Conservation (phyloP, 192 early-diverging fungal species). For the Coemansia sp. region DNA sequence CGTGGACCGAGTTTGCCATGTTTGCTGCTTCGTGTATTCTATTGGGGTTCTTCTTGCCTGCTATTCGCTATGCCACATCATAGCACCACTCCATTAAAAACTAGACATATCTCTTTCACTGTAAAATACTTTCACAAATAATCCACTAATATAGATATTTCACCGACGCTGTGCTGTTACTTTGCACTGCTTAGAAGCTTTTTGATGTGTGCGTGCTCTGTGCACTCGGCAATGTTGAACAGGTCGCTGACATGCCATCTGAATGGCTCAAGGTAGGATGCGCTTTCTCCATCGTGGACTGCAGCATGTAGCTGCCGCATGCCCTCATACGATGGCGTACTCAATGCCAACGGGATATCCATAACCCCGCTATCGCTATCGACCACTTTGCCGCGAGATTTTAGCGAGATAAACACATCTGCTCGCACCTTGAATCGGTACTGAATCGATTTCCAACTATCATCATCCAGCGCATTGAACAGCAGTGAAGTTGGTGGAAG, state of each 20-base stretch:
- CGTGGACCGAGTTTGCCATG: conserved; percentile 52
- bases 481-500: not conserved
- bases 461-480: not conserved
- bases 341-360: conserved; percentile 22
- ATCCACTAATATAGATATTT: not conserved
- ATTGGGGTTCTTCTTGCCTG: conserved; percentile 42
- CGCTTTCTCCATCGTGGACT: not conserved
- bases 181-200: not conserved
- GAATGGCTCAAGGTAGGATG: conserved; percentile 17
- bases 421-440: conserved; percentile 17
- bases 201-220: not conserved
- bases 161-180: not conserved
- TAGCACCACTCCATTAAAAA: not conserved
- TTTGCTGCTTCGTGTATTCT: conserved; percentile 43
- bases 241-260: conserved; percentile 21
- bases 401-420: conserved; percentile 9
- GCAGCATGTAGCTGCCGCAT: not conserved
- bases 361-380: conserved; percentile 25
- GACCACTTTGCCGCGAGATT: conserved; percentile 13
- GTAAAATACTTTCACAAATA: not conserved
- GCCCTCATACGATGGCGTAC: conserved; percentile 18
- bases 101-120: too few relatives aligned
- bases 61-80: conserved; percentile 22
- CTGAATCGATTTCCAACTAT: conserved; percentile 4
- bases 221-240: conserved; percentile 18